Evolutionary conservation across 2,329 filamentous ascomycete genomes (phyloP).

Genomic region (Alternaria angustiovoidea): DNA sequence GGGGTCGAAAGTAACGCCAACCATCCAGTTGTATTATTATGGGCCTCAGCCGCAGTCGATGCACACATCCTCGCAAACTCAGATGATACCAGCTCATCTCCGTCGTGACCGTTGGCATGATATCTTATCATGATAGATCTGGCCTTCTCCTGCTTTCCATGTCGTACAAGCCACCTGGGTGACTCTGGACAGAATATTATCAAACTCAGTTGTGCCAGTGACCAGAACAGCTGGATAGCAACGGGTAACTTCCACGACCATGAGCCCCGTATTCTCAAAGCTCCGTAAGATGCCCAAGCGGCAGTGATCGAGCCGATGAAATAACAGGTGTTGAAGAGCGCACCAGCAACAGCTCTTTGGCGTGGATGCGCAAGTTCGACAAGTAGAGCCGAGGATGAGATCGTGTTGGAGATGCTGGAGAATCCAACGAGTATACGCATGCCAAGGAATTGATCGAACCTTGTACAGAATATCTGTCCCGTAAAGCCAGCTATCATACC

Average conservation of each 20-base stretch:
- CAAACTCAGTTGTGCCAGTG: constrained; percentile 10
- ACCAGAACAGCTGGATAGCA: constrained; percentile 18
- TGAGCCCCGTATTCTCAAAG: constrained; percentile 10
- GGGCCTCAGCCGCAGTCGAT: constrained; percentile 3
- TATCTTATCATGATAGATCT: constrained; percentile 62
- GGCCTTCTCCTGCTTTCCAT: constrained; percentile 62
- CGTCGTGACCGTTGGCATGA: constrained; percentile 56
- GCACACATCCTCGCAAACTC: constrained; percentile 18
- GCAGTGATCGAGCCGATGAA: constrained; percentile 22
- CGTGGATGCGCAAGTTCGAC: constrained; percentile 27
- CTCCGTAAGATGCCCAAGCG: constrained; percentile 19
- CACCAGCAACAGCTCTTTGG: constrained; percentile 22
- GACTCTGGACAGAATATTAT: constrained; percentile 58
- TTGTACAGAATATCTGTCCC: constrained; percentile 19
- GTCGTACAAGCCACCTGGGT: constrained; percentile 66
- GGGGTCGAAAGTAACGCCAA: constrained; percentile 31
- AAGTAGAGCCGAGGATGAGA: constrained; percentile 19
- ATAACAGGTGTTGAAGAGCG: constrained; percentile 27
- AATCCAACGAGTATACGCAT: constrained; percentile 21
- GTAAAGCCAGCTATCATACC: constrained; percentile 18
- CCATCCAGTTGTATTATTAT: constrained; percentile 6
- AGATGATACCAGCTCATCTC: constrained; percentile 17
- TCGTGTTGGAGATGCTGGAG: constrained; percentile 20
- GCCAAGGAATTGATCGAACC: constrained; percentile 12
- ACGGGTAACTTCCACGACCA: constrained; percentile 26